Conservation (phyloP, 176 grass and related monocot species). For the Thinopyrum elongatum region DNA sequence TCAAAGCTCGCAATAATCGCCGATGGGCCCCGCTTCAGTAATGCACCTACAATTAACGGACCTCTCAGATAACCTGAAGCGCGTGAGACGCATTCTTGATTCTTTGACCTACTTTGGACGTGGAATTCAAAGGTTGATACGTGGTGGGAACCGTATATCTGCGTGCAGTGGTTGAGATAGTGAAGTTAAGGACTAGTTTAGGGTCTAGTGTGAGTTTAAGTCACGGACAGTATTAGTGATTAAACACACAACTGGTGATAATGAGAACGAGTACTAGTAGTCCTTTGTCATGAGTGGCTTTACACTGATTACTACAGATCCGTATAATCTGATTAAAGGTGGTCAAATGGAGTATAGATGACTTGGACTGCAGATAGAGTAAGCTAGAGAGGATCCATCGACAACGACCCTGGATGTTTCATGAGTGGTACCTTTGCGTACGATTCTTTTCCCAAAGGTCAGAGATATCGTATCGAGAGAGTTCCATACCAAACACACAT, state of each 20-base stretch:
- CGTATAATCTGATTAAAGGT: conserved; percentile 1
- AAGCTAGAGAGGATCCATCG: background rate
- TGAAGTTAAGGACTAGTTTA: conserved; percentile 4
- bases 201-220: no score
- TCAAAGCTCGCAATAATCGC: background rate
- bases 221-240: background rate
- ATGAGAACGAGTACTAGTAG: background rate
- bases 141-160: background rate
- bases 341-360: conserved; percentile 29
- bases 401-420: conserved; percentile 24
- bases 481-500: conserved; percentile 25
- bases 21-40: background rate
- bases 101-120: conserved; percentile 19
- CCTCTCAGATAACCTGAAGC: background rate
- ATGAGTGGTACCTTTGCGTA: conserved; percentile 18
- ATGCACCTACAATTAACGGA: background rate
- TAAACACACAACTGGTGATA: background rate
- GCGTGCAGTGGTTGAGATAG: background rate
- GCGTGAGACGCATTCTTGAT: background rate
- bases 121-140: conserved; percentile 26
- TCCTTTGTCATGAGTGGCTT: conserved; percentile 15
- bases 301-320: background rate
- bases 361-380: background rate
- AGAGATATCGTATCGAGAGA: conserved; percentile 29
- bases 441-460: conserved; percentile 35